phyloP scores from a whole-genome alignment of 305 asterid species.

The Fraxinus greggii region DNA sequence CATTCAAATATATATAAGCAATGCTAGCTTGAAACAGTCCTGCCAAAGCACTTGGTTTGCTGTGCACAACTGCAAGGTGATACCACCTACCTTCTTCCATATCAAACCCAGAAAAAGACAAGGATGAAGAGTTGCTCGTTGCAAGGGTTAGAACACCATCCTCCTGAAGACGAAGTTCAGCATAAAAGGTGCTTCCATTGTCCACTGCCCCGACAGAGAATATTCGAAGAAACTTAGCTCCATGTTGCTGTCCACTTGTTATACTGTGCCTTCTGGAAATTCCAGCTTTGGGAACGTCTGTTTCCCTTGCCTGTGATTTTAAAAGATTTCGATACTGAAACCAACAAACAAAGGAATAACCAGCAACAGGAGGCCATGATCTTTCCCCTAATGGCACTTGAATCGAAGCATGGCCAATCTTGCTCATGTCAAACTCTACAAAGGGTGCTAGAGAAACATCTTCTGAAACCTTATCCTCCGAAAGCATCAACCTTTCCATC shows the following conservation, averaged over 20 bases:
- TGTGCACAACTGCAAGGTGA: conserved; percentile 98
- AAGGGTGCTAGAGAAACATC: conserved; percentile 93
- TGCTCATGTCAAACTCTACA: conserved; percentile 97
- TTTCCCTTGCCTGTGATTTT: conserved; percentile 63
- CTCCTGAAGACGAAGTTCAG: conserved; percentile 88
- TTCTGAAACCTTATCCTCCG: conserved; percentile 76
- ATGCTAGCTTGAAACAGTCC: conserved; percentile 97
- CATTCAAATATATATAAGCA: conserved; percentile 91
- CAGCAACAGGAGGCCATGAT: conserved; percentile 99
- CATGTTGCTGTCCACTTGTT: conserved; percentile 50
- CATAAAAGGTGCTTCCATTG: conserved; percentile 64
- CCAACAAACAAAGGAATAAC: conserved; percentile 99
- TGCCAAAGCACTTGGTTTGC: conserved; percentile 99
- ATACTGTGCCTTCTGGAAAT: conserved; percentile 47
- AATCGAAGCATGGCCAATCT: conserved; percentile 88
- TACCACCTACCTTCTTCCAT: conserved; percentile 99
- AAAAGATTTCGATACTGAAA: conserved; percentile 79
- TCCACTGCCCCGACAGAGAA: conserved; percentile 94
- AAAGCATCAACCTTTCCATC: conserved; percentile 86
- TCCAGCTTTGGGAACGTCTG: conserved; percentile 65
- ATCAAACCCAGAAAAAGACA: conserved; percentile 86
- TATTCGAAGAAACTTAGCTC: conserved; percentile 64
- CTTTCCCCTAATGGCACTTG: conserved; percentile 99
- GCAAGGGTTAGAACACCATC: conserved; percentile 90
- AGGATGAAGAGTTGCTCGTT: conserved; percentile 89